Evolutionary conservation across 2,329 filamentous ascomycete species (phyloP), one percentile per base, ranked within the genome.

Genomic region (Fonsecaea pugnacius): DNA sequence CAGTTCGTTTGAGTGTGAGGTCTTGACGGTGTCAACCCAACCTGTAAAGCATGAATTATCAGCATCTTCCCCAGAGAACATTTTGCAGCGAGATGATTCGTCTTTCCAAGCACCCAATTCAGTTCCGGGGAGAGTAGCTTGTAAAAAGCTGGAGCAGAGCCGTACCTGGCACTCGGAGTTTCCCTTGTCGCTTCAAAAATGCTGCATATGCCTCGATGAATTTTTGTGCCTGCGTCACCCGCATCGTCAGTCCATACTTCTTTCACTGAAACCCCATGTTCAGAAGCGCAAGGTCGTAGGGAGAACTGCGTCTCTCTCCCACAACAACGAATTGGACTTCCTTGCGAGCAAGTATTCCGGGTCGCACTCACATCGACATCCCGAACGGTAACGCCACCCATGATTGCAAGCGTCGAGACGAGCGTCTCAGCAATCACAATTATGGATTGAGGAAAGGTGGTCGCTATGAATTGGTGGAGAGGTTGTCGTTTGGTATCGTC

Each of bases 1-100:
- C 75, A 99, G 91, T 87, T 99, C 95, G 84, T 96, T 96, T 80
- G 91, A 90, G 79, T 89, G 87, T 77, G 92, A 94, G 75, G 94
- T 97, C 91, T 99, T 99, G 85, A 98, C 95, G 78, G 94, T 97
- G 81, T 99, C 95, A 82, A 97, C 94, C 94, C 94, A 98, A 86
- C 92, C 92, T 96, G 62, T 62, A 51, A 38, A 33, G 35, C 18
- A 12, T 33, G 16, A 16, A 46, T 27, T 55, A 62, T 69, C 48
- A 70, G 69, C 60, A 10, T 27, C 35, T 9, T 33, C 14, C 10
- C 36, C 53, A 38, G 1, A n/a, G 14, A 43, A 14, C 14, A 7
- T 10, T 24, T 24, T 24, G 18, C 27, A 48, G 43, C 10, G 43
- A 3, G 18, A 24, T 24, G 18, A 10, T 24, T 24, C 43, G 2